phyloP scores from a whole-genome alignment of 495 filamentous ascomycete species.

The Penicillium macrosclerotiorum region DNA sequence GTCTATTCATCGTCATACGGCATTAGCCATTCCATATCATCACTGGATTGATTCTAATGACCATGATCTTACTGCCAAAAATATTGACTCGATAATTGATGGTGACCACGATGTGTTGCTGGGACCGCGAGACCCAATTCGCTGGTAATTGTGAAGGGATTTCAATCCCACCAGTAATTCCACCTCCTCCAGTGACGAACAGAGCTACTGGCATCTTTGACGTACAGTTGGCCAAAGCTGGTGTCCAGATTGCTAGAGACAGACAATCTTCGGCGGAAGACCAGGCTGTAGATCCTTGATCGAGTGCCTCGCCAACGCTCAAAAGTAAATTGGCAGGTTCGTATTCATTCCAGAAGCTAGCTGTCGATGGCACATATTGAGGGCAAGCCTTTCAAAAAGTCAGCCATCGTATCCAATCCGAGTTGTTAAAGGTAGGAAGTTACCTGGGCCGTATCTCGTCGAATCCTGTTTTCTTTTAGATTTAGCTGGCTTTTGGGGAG shows the following conservation, averaged over 20 bases:
- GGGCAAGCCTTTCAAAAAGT: neutral
- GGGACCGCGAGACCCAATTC: slow-evolving; percentile 6
- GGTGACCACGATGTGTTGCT: slow-evolving; percentile 16
- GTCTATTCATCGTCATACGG: neutral
- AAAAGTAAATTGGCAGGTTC: neutral
- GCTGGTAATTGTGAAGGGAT: slow-evolving; percentile 8
- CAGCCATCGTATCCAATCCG: too few species aligned
- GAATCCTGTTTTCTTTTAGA: slow-evolving; percentile 7
- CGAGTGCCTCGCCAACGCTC: neutral
- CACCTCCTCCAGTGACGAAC: slow-evolving; percentile 13
- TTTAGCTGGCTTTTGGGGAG: slow-evolving; percentile 5
- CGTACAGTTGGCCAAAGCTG: slow-evolving; percentile 4
- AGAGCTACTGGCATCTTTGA: slow-evolving; percentile 13
- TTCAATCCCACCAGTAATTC: slow-evolving; percentile 8
- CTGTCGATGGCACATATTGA: slow-evolving; percentile 1
- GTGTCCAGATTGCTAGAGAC: slow-evolving; percentile 46
- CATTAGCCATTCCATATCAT: neutral
- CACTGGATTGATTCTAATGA: neutral
- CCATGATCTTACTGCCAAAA: slow-evolving; percentile 3
- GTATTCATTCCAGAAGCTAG: slow-evolving; percentile 4
- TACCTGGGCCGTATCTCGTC: slow-evolving; percentile 9
- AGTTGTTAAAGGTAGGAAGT: neutral
- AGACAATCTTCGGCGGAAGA: slow-evolving; percentile 47
- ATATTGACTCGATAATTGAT: slow-evolving; percentile 20
- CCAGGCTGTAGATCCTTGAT: neutral